Conservation (phyloP, 2,329 filamentous ascomycete species). For the Biscogniauxia marginata region DNA sequence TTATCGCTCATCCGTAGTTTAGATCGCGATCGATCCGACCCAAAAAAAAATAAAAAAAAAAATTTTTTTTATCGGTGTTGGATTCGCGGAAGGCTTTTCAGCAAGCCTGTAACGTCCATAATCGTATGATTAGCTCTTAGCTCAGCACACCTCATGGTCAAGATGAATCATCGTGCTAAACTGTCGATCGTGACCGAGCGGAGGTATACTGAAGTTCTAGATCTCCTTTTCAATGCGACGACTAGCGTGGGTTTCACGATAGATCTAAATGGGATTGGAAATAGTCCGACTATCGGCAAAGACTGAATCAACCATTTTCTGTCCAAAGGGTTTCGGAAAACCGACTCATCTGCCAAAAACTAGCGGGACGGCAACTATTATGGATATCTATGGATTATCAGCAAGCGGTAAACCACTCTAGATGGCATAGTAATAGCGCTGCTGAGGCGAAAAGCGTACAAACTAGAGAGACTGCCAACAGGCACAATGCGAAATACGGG, state of each 20-base stretch:
- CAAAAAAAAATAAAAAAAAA: no score
- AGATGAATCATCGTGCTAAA: no score
- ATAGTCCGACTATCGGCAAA: conserved; percentile 29
- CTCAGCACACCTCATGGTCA: no score
- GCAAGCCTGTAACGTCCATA: conserved; percentile 39
- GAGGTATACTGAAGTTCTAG: conserved; percentile 33
- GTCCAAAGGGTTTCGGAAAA: conserved; percentile 5
- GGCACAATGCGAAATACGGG: conserved; percentile 30
- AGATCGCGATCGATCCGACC: conserved; percentile 5
- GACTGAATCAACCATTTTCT: conserved; percentile 23
- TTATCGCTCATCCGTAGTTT: not conserved
- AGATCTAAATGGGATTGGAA: conserved; percentile 37
- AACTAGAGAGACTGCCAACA: not conserved
- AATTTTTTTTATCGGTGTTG: no score
- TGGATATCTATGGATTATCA: not conserved
- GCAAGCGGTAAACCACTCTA: not conserved
- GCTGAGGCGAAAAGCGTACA: not conserved
- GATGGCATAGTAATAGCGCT: not conserved
- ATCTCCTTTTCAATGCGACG: conserved; percentile 36
- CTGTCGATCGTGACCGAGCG: conserved; percentile 27
- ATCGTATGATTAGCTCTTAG: conserved; percentile 18
- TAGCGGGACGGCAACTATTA: not conserved
- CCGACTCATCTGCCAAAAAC: not conserved
- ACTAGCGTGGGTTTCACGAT: conserved; percentile 37
- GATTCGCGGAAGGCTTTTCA: no score